Evolutionary conservation across 1,284 basidiomycete genomes (phyloP), one percentile per base, ranked within the genome.

Genomic region (Ustilago curta): DNA sequence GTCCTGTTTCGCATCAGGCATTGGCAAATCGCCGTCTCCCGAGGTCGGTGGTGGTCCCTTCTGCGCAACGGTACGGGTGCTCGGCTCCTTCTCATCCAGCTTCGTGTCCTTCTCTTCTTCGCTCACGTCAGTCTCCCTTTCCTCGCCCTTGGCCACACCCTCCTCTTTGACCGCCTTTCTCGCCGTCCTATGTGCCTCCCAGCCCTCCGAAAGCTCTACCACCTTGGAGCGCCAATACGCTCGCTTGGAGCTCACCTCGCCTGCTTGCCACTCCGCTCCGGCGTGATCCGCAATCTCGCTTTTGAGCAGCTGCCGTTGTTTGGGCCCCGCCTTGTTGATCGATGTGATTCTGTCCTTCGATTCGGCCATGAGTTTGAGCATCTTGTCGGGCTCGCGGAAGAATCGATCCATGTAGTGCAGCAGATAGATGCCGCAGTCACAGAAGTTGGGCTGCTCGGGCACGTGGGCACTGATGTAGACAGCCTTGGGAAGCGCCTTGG

Each of bases 401-500:
- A 83, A 83, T 19, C 81, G 76, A 19, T 82, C 79, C 23, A 84
- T 73, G 48, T 74, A 81, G 55, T 83, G 82, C 32, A 84, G 58
- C 19, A 84, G 54, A 27, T 82, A 84, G 63, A 84, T 65, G 52
- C 94, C 94, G 77, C 94, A 95, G 82, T 95, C 93, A 81, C 91
- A 92, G 69, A 87, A 92, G 84, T 95, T 95, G 8, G 90, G 90
- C 82, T 95, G 94, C 45, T 87, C 86, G 8, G 93, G 93, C 12
- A 79, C 77, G 31, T 59, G 52, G 2, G 78, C 81, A 27, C 71
- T 56, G 12, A 83, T 66, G 49, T 76, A 64, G 8, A 59, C 39
- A 3, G 65, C 59, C n/a, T 67, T 43, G 23, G 53, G 57, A 1
- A 74, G 50, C n/a, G 11, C 47, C 29, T 78, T 70, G 37, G 58